A percentile compares a stretch with the other conserved stretches of the same genome.
Evolutionary conservation across 306 rosid species (phyloP).

Genomic region (Acacia melanoxylon): DNA sequence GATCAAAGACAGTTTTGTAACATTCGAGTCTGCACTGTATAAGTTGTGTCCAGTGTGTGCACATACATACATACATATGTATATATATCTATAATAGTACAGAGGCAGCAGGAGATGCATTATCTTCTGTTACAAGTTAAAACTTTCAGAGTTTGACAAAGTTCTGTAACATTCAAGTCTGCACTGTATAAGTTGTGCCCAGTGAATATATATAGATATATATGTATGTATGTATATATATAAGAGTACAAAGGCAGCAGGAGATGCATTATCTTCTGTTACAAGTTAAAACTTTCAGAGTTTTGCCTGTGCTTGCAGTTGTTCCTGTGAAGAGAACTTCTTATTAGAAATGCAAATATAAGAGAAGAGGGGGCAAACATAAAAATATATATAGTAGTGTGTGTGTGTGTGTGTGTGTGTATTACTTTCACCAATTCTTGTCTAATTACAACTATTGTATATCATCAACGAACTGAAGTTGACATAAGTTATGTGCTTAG

Average conservation of each 20-base stretch:
- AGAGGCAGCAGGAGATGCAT: not conserved
- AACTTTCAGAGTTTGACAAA: constrained; percentile 33
- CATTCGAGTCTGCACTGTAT: too few relatives aligned
- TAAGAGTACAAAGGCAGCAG: not conserved
- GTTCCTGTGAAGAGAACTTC: constrained; percentile 50
- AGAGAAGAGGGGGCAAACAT: not conserved
- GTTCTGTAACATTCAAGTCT: too few relatives aligned
- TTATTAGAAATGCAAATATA: not conserved
- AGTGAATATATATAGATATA: too few relatives aligned
- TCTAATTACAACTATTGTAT: not conserved
- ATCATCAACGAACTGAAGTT: not conserved
- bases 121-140: not conserved
- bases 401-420: too few relatives aligned
- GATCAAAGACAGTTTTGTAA: too few relatives aligned
- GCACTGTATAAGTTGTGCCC: too few relatives aligned
- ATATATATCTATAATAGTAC: not conserved
- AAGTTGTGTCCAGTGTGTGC: not conserved
- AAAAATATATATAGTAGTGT: too few relatives aligned
- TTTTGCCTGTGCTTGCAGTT: constrained; percentile 69
- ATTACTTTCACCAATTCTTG: not conserved
- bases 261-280: not conserved
- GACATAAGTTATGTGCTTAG: not conserved
- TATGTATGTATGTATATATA: not conserved
- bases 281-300: constrained; percentile 19
- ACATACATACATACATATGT: not conserved